These are phyloP conservation scores for Phytophthora cactorum DNA, from an alignment of 352 stramenopile genomes.

Conservation along the genomic window DNA sequence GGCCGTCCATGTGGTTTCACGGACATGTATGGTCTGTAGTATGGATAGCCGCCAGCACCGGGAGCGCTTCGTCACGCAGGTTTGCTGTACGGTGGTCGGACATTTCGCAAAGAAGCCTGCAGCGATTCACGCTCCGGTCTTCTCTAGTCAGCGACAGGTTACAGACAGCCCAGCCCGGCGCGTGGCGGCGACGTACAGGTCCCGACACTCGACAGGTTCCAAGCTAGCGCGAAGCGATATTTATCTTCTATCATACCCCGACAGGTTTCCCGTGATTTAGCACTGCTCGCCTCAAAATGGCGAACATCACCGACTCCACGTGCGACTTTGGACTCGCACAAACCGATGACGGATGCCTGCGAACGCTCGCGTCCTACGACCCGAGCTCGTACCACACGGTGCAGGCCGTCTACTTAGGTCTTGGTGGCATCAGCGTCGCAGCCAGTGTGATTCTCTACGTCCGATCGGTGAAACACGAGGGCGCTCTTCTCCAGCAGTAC, in stretches of 20 bases:
- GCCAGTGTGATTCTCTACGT: conserved; percentile 46
- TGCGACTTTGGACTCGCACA: conserved; percentile 43
- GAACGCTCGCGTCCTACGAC: conserved; percentile 42
- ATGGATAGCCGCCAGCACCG: conserved; percentile 20
- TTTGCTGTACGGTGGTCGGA: conserved; percentile 18
- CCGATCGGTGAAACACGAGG: conserved; percentile 43
- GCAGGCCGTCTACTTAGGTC: conserved; percentile 41
- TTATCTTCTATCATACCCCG: conserved; percentile 18
- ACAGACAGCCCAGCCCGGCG: conserved; percentile 4
- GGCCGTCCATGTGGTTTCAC: conserved; percentile 37
- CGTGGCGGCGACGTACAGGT: conserved; percentile 15
- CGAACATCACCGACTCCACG: conserved; percentile 45
- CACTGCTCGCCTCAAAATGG: conserved; percentile 23
- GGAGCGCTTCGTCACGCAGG: conserved; percentile 14
- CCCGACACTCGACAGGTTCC: conserved; percentile 9
- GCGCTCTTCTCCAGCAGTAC: conserved; percentile 47
- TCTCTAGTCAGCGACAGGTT: conserved; percentile 6
- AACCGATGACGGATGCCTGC: conserved; percentile 36
- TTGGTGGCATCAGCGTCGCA: conserved; percentile 34
- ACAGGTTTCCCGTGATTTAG: conserved; percentile 15
- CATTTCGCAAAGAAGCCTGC: conserved; percentile 33
- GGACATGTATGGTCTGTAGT: conserved; percentile 28
- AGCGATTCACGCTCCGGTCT: conserved; percentile 19
- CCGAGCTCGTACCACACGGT: conserved; percentile 33
- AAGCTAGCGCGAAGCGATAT: conserved; percentile 13